Percentiles rank a stretch among this genome's conserved stretches.
phyloP scores from a whole-genome alignment of 257 asterid species.

The Fraxinus americana region DNA sequence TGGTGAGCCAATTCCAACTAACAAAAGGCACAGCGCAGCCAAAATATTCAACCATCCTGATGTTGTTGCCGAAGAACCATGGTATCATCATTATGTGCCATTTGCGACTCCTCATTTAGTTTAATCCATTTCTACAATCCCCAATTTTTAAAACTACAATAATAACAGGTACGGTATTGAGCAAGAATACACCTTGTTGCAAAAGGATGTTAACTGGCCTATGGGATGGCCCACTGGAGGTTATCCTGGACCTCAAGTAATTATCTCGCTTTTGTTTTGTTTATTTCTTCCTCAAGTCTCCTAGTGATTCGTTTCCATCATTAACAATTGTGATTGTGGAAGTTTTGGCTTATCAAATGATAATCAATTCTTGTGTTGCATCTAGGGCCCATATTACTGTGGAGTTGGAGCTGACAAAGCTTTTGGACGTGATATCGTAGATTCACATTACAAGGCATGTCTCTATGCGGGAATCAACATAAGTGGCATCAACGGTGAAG shows the following conservation, averaged over 20 bases:
- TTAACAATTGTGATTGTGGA: not conserved
- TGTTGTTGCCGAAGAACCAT: constrained; percentile 72
- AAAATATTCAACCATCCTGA: constrained; percentile 75
- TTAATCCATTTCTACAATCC: not conserved
- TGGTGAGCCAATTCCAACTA: constrained; percentile 86
- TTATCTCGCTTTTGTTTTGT: not conserved
- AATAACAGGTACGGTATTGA: constrained; percentile 84
- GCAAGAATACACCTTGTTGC: constrained; percentile 90
- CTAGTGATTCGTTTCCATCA: not conserved
- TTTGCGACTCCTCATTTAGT: not conserved
- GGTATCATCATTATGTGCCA: constrained; percentile 39
- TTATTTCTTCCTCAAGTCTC: not conserved
- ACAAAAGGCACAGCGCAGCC: constrained; percentile 74
- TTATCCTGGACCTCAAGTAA: constrained; percentile 94
- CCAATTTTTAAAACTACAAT: not conserved
- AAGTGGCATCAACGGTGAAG: constrained; percentile 91
- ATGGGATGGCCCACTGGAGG: constrained; percentile 95
- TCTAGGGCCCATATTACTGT: constrained; percentile 87
- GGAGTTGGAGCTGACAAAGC: constrained; percentile 91
- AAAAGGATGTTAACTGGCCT: constrained; percentile 83
- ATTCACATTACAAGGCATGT: constrained; percentile 86
- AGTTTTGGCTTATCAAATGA: not conserved
- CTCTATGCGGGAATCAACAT: constrained; percentile 82
- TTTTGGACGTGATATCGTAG: constrained; percentile 83
- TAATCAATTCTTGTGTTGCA: not conserved